These are phyloP conservation scores for Talaromyces pinophilus DNA, from an alignment of 2,329 filamentous ascomycete species.

Conservation along the genomic window DNA sequence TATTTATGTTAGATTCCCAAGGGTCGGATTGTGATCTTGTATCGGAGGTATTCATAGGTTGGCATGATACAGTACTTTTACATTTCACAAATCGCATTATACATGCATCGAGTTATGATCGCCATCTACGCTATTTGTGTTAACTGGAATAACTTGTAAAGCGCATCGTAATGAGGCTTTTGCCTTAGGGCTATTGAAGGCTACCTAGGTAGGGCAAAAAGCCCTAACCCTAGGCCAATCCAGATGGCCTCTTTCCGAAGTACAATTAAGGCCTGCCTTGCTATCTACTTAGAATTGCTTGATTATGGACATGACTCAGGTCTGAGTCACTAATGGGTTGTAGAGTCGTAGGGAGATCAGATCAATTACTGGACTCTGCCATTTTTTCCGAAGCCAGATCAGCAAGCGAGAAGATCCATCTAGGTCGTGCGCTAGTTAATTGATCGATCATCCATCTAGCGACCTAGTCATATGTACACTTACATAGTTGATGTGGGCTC, in stretches of 20 bases:
- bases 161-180: background rate
- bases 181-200: background rate
- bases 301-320: background rate
- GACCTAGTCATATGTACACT: background rate
- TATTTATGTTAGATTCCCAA: slow-evolving; percentile 16
- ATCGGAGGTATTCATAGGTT: slow-evolving; percentile 32
- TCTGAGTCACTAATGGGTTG: background rate
- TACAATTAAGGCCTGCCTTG: background rate
- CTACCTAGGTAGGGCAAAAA: background rate
- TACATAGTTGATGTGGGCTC: background rate
- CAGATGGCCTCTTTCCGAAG: background rate
- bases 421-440: background rate
- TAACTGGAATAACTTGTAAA: background rate
- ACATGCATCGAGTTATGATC: background rate
- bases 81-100: background rate
- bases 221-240: background rate
- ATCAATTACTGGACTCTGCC: background rate
- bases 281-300: background rate
- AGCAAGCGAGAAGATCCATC: background rate
- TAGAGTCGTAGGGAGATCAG: background rate
- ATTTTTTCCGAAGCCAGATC: background rate
- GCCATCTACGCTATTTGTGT: background rate
- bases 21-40: background rate
- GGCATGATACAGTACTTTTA: background rate
- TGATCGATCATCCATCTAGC: background rate